These are phyloP conservation scores for Paramecium biaurelia DNA, from an alignment of 73 alveolate genomes.

Conservation along the genomic window DNA sequence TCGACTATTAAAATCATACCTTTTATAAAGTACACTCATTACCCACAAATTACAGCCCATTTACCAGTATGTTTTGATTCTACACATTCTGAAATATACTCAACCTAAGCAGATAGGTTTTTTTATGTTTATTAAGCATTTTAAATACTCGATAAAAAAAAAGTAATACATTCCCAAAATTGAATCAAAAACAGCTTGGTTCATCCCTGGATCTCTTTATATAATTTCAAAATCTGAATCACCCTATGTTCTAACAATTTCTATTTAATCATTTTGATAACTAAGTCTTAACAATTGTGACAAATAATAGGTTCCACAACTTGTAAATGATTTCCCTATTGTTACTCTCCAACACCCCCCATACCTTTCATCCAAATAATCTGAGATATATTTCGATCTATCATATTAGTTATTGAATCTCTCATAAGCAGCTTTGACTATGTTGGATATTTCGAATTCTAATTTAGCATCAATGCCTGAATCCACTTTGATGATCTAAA, in stretches of 20 bases:
- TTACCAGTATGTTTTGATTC: conserved; percentile 5
- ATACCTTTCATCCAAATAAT: conserved; percentile 7
- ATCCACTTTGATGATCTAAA: background rate
- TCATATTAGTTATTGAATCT: background rate
- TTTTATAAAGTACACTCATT: background rate
- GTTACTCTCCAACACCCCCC: conserved; percentile 57
- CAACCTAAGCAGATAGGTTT: background rate
- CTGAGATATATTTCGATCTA: conserved; percentile 31
- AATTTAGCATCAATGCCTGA: conserved; percentile 18
- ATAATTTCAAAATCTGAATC: conserved; percentile 41
- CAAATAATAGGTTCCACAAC: conserved; percentile 44
- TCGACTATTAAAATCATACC: conserved; percentile 4
- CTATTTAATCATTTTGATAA: conserved; percentile 30
- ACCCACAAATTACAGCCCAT: conserved; percentile 53
- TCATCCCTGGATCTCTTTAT: background rate
- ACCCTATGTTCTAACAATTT: conserved; percentile 50
- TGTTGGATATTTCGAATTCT: conserved; percentile 12
- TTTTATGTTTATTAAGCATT: conserved; percentile 6
- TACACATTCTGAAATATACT: background rate
- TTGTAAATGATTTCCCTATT: conserved; percentile 1
- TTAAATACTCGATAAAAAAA: background rate
- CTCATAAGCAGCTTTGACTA: conserved; percentile 21
- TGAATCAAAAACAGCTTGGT: background rate
- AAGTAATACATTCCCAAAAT: background rate
- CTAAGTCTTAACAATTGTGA: background rate